Evolutionary conservation across 345 rosid genomes (phyloP).

Genomic region (Ricinus communis): DNA sequence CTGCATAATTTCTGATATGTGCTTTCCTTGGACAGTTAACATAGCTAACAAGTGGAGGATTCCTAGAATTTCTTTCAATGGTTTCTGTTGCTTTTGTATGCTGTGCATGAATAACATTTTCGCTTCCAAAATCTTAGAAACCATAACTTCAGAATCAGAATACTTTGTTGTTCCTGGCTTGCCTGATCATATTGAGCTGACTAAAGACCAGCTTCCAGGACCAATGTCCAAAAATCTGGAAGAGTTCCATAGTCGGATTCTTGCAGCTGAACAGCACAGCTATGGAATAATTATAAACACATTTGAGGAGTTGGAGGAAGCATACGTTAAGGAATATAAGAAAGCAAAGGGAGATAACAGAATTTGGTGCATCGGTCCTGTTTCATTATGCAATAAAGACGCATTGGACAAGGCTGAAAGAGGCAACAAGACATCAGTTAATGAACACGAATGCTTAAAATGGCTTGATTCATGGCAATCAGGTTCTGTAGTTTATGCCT

Average conservation of each 20-base stretch:
- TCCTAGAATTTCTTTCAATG: constrained; percentile 48
- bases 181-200: constrained; percentile 29
- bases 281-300: constrained; percentile 38
- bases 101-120: constrained; percentile 20
- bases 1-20: constrained; percentile 48
- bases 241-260: not conserved
- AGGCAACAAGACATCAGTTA: constrained; percentile 27
- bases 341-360: constrained; percentile 13
- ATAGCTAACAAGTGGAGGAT: constrained; percentile 40
- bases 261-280: constrained; percentile 28
- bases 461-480: constrained; percentile 38
- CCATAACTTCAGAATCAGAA: constrained; percentile 26
- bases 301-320: constrained; percentile 30
- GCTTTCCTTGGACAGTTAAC: constrained; percentile 32
- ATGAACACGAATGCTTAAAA: constrained; percentile 14
- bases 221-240: not conserved
- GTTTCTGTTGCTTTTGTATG: constrained; percentile 40
- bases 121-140: constrained; percentile 18
- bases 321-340: constrained; percentile 15
- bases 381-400: constrained; percentile 24
- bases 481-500: constrained; percentile 35
- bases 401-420: constrained; percentile 24
- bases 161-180: constrained; percentile 33
- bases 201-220: constrained; percentile 24
- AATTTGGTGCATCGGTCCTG: constrained; percentile 47